Evolutionary conservation across 805 yeast genomes (phyloP).

Genomic region (Spathaspora passalidarum): DNA sequence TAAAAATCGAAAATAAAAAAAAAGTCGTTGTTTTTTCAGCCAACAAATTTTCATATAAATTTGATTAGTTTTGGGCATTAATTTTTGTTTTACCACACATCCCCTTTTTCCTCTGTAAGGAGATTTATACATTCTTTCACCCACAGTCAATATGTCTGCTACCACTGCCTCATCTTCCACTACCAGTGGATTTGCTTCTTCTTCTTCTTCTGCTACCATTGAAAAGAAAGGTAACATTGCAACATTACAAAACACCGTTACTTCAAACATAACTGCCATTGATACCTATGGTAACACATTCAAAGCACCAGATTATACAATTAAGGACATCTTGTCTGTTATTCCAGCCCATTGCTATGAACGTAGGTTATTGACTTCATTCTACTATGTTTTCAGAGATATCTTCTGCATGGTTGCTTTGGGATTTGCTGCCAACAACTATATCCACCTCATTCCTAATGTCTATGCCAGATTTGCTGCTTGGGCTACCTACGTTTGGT

Average conservation of each 20-base stretch:
- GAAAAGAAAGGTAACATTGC: constrained; percentile 41
- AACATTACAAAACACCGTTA: constrained; percentile 19
- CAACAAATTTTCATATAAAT: neutral
- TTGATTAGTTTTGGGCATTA: constrained; percentile 1
- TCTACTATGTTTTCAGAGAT: constrained; percentile 69
- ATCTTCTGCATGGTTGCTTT: constrained; percentile 45
- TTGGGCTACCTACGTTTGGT: constrained; percentile 56
- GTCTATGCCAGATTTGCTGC: constrained; percentile 45
- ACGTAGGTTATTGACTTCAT: constrained; percentile 51
- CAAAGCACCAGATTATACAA: constrained; percentile 70
- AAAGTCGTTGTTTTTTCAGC: neutral
- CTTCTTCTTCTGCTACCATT: constrained; percentile 9
- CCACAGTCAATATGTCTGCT: constrained; percentile 5
- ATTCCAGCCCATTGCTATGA: constrained; percentile 77
- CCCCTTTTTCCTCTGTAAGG: neutral
- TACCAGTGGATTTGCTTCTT: constrained; percentile 8
- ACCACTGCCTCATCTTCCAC: constrained; percentile 10
- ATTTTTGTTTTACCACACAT: neutral
- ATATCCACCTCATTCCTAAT: constrained; percentile 50
- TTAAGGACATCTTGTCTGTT: constrained; percentile 68
- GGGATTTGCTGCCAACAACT: constrained; percentile 48
- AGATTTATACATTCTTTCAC: too few relatives aligned
- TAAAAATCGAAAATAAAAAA: constrained; percentile 1
- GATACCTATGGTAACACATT: constrained; percentile 66
- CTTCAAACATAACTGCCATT: constrained; percentile 37